Evolutionary conservation across 2,329 filamentous ascomycete genomes (phyloP), one percentile per base, ranked within the genome.

Genomic region (Fusarium siculi): DNA sequence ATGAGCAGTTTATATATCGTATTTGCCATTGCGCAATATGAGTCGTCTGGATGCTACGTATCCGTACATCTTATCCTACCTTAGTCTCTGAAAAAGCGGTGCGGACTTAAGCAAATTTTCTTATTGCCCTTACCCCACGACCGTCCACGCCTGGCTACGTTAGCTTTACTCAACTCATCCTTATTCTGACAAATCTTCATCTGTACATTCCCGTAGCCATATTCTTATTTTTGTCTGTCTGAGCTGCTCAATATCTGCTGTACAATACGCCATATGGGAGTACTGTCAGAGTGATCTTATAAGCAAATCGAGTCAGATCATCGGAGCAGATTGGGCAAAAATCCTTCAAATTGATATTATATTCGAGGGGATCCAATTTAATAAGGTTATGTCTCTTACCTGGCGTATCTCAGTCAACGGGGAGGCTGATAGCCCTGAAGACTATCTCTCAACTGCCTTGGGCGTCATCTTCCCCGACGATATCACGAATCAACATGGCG

Each of bases 381-480:
- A 32, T 32, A 52, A 46, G 43, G 43, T 9, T 50, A 88, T 89
- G 86, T 81, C 85, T 9, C 83, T 90, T 49, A 81, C 77, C 36
- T 78, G 74, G 39, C 79, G 79, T 57, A 79, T 82, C 59, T 74
- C 78, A 30, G 74, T 79, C 44, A 68, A 75, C 25, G 74, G 72
- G 43, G 76, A 74, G 34, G 25, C 71, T 11, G 60, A 66, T 4
- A 52, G 83, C 81, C 60, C 90, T 1, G 90, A 92, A 80, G 90
- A 92, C 80, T 87, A 88, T 74, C 86, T 93, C 76, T 83, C 84
- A 39, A 84, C 85, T 5, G 85, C 89, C 1, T 86, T 93, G 2
- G 89, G 87, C 70, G 85, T 90, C 70, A 88, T 93, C 79, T 93
- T 93, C 82, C 87, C 90, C 8, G 90, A 93, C 79, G 91, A 93